A percentile compares a stretch with the other conserved stretches of the same genome.
phyloP scores from a whole-genome alignment of 352 stramenopile species.

The Phytophthora rubi region DNA sequence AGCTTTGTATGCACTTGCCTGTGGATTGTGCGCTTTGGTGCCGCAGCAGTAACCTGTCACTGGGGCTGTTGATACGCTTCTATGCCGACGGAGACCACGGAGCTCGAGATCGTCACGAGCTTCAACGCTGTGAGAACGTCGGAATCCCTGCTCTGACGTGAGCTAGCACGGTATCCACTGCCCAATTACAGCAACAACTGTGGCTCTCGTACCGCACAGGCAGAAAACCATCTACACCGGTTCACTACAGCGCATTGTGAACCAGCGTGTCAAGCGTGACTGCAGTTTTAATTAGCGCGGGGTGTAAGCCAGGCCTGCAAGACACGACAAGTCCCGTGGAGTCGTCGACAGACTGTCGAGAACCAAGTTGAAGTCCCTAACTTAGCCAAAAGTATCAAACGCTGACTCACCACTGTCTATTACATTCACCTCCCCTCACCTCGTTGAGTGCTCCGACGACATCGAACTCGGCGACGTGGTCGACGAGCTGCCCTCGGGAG shows the following conservation, averaged over 20 bases:
- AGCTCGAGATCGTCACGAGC: not conserved
- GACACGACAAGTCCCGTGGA: too few species aligned
- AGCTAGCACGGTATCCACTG: not conserved
- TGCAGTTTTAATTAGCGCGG: too few species aligned
- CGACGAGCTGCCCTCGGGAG: conserved; percentile 16
- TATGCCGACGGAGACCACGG: conserved; percentile 16
- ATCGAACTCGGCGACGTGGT: conserved; percentile 36
- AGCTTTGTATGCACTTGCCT: not conserved
- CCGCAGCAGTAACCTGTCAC: too few species aligned
- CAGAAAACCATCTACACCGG: too few species aligned
- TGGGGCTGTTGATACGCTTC: not conserved
- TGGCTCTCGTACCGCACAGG: too few species aligned
- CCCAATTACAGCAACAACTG: not conserved
- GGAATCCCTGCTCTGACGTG: not conserved
- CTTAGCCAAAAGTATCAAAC: too few species aligned
- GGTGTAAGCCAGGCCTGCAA: too few species aligned
- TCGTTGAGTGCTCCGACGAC: conserved; percentile 26
- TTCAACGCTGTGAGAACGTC: not conserved
- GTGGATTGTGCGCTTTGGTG: too few species aligned
- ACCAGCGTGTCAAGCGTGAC: too few species aligned
- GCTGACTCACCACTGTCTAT: not conserved
- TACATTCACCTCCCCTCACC: not conserved
- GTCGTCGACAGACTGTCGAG: too few species aligned
- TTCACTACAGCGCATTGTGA: too few species aligned
- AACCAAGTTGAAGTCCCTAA: not conserved